These are phyloP conservation scores for Fraxinus americana DNA, from an alignment of 257 asterid genomes.

Conservation along the genomic window DNA sequence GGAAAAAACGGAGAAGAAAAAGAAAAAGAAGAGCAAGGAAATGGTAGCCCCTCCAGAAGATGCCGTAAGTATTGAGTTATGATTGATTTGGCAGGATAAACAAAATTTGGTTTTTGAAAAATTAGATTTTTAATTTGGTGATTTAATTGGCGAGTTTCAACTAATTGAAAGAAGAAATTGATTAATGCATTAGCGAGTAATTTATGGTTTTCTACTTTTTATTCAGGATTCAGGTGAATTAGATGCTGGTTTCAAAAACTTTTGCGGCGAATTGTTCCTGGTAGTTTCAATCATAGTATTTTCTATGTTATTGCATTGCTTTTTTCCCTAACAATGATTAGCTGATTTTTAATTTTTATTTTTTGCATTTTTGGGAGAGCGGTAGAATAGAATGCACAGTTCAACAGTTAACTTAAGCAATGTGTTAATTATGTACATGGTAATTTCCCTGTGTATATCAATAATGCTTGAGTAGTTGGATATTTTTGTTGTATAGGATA, in stretches of 20 bases:
- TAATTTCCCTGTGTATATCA: background rate
- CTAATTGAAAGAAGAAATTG: background rate
- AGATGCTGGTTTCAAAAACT: slow-evolving; percentile 52
- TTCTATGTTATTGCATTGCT: background rate
- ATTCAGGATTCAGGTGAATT: slow-evolving; percentile 51
- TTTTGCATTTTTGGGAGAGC: background rate
- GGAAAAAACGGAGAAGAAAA: slow-evolving; percentile 31
- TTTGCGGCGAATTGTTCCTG: slow-evolving; percentile 66
- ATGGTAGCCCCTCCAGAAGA: slow-evolving; percentile 32
- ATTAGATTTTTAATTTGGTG: background rate
- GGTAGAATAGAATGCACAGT: slow-evolving; percentile 5
- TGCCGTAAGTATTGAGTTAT: slow-evolving; percentile 38
- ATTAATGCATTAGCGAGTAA: background rate
- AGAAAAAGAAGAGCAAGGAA: slow-evolving; percentile 43
- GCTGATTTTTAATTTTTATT: background rate
- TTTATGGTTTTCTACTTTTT: background rate
- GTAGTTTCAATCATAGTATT: slow-evolving; percentile 32
- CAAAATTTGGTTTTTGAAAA: background rate
- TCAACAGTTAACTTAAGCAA: background rate
- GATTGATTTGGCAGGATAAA: slow-evolving; percentile 6
- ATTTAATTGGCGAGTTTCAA: background rate
- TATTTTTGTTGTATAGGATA: slow-evolving; percentile 1
- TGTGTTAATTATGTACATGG: background rate
- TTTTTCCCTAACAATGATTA: background rate
- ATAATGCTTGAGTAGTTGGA: background rate